phyloP scores from a whole-genome alignment of 768 basidiomycete species.

The Psilocybe tampanensis region DNA sequence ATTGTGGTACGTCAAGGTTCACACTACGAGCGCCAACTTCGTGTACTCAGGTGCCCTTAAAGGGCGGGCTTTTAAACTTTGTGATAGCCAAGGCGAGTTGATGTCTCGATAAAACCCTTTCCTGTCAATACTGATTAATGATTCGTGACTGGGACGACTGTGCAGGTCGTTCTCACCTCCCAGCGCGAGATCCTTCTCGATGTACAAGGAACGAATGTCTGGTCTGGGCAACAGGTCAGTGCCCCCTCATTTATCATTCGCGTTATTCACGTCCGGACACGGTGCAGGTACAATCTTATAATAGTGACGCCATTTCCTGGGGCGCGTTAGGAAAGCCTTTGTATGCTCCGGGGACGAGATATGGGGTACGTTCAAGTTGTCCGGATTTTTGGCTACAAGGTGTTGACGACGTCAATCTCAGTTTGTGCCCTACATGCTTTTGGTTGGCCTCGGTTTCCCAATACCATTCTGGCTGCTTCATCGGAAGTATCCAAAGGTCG shows the following conservation, averaged over 20 bases:
- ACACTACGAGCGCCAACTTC: not conserved
- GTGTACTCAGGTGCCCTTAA: not conserved
- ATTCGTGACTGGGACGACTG: too few species aligned
- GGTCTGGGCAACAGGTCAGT: constrained; percentile 53
- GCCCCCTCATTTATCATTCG: not conserved
- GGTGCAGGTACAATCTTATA: constrained; percentile 43
- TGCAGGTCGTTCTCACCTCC: constrained; percentile 25
- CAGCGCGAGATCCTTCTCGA: constrained; percentile 43
- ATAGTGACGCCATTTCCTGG: constrained; percentile 56
- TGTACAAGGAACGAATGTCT: constrained; percentile 53
- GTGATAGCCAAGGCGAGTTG: constrained; percentile 55
- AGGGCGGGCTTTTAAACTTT: constrained; percentile 51
- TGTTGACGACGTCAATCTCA: too few species aligned
- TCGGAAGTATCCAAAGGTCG: constrained; percentile 45
- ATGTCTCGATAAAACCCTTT: too few species aligned
- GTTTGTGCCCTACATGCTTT: constrained; percentile 47
- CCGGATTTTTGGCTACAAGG: too few species aligned
- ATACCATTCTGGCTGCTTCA: constrained; percentile 55
- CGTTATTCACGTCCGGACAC: too few species aligned
- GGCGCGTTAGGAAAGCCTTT: constrained; percentile 53
- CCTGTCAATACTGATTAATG: too few species aligned
- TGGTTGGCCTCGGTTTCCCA: constrained; percentile 50
- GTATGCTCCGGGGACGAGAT: constrained; percentile 44
- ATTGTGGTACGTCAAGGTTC: constrained; percentile 39
- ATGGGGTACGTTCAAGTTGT: constrained; percentile 40